Percentiles rank a stretch among this genome's conserved stretches.
Evolutionary conservation across 805 yeast genomes (phyloP).

Genomic region (Candida sanyiensis): DNA sequence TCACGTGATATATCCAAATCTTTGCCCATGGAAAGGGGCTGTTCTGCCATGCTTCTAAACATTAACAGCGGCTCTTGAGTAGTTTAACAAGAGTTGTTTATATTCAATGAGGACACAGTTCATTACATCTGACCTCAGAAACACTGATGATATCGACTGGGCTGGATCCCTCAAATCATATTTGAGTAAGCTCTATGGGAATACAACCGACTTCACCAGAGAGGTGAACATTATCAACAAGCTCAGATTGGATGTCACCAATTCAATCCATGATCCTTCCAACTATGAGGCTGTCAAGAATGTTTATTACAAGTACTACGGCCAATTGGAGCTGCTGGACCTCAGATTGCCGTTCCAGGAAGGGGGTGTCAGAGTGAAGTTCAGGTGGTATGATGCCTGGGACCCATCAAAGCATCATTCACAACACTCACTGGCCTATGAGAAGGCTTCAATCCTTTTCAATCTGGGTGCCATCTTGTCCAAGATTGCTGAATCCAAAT

Average conservation of each 20-base stretch:
- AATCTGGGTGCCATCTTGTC: constrained; percentile 66
- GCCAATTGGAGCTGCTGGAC: constrained; percentile 75
- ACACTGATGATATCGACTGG: constrained; percentile 64
- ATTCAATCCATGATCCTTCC: constrained; percentile 35
- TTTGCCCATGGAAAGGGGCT: not conserved
- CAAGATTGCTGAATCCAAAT: constrained; percentile 37
- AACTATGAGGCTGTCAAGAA: constrained; percentile 43
- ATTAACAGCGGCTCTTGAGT: too few species aligned
- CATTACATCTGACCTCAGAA: constrained; percentile 28
- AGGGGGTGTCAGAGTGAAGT: constrained; percentile 51
- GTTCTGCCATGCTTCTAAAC: too few species aligned
- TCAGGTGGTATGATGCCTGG: constrained; percentile 80
- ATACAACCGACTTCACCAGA: constrained; percentile 47
- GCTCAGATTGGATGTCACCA: constrained; percentile 53
- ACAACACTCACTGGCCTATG: constrained; percentile 83
- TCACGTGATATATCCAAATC: not conserved
- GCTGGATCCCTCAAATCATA: constrained; percentile 50
- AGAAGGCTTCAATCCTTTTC: constrained; percentile 79
- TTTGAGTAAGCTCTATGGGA: constrained; percentile 58
- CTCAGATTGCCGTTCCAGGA: constrained; percentile 64
- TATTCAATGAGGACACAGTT: constrained; percentile 12
- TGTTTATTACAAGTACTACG: constrained; percentile 63
- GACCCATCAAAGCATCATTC: constrained; percentile 40
- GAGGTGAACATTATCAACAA: constrained; percentile 52
- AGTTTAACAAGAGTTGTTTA: not conserved